phyloP scores from a whole-genome alignment of 2,329 filamentous ascomycete species.

The Clarireedia monteithiana region DNA sequence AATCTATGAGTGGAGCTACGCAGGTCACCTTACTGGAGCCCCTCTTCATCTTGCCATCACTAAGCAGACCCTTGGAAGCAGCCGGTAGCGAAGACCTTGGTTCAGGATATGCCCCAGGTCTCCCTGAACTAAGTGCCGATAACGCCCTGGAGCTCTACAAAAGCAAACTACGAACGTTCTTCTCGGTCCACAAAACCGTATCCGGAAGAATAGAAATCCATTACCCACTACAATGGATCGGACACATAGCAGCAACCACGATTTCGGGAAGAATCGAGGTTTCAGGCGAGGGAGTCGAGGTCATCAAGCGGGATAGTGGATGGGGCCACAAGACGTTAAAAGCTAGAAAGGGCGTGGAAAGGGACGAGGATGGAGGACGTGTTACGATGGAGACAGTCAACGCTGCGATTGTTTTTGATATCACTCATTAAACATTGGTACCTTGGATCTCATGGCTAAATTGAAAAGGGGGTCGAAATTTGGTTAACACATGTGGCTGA shows the following conservation, averaged over 20 bases:
- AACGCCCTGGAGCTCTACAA: not conserved
- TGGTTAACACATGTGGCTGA: too few species aligned
- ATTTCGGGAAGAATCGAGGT: slow-evolving; percentile 20
- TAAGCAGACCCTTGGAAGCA: not conserved
- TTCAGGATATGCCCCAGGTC: not conserved
- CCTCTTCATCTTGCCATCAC: not conserved
- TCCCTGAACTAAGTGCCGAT: not conserved
- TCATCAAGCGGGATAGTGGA: slow-evolving; percentile 18
- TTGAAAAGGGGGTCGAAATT: not conserved
- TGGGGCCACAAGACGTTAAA: slow-evolving; percentile 16
- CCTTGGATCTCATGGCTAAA: not conserved
- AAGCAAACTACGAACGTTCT: slow-evolving; percentile 16
- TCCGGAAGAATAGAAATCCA: slow-evolving; percentile 15
- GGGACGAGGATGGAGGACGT: slow-evolving; percentile 16
- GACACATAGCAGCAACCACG: slow-evolving; percentile 18
- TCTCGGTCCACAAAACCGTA: slow-evolving; percentile 18
- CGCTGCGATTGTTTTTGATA: slow-evolving; percentile 9
- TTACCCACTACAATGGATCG: slow-evolving; percentile 25
- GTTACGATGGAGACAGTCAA: slow-evolving; percentile 19
- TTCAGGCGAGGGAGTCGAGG: slow-evolving; percentile 17
- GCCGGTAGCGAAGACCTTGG: not conserved
- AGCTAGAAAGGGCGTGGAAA: slow-evolving; percentile 21
- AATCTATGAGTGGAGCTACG: slow-evolving; percentile 20
- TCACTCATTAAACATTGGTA: not conserved
- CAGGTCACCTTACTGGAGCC: slow-evolving; percentile 20